Conservation (phyloP, 192 early-diverging fungal genomes). For the Umbelopsis ramanniana region DNA sequence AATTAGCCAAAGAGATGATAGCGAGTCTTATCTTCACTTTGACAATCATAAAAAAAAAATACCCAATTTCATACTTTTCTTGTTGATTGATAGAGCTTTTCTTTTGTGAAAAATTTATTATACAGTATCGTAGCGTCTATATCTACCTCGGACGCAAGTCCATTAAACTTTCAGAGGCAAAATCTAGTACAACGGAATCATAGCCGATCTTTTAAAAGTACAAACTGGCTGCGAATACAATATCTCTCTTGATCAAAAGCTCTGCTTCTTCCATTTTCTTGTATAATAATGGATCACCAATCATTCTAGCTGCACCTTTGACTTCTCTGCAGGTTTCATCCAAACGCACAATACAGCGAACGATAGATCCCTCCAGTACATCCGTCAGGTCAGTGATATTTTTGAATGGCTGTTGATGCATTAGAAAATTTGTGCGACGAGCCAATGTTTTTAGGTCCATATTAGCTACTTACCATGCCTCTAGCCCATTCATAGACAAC, state of each 20-base stretch:
- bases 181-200: conserved; percentile 18
- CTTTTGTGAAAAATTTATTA: neutral
- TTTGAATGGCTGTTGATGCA: conserved; percentile 70
- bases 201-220: conserved; percentile 27
- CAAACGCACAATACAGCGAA: conserved; percentile 90
- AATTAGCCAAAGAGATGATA: neutral
- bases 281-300: conserved; percentile 88
- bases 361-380: conserved; percentile 93
- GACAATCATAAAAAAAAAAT: neutral
- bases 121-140: neutral
- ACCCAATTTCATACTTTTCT: neutral
- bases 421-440: no score
- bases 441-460: no score
- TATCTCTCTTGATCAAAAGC: conserved; percentile 87
- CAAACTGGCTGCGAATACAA: conserved; percentile 95
- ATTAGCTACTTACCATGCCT: conserved; percentile 59
- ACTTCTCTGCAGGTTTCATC: conserved; percentile 94
- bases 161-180: no score
- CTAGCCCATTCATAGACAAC: conserved; percentile 98
- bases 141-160: neutral
- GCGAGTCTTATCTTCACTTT: no score
- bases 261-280: conserved; percentile 92
- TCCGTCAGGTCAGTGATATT: conserved; percentile 93
- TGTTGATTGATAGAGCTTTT: neutral
- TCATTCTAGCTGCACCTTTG: conserved; percentile 77